Base-by-base conservation (phyloP, 805 yeast genomes). In the Suhomyces sp. region DNA sequence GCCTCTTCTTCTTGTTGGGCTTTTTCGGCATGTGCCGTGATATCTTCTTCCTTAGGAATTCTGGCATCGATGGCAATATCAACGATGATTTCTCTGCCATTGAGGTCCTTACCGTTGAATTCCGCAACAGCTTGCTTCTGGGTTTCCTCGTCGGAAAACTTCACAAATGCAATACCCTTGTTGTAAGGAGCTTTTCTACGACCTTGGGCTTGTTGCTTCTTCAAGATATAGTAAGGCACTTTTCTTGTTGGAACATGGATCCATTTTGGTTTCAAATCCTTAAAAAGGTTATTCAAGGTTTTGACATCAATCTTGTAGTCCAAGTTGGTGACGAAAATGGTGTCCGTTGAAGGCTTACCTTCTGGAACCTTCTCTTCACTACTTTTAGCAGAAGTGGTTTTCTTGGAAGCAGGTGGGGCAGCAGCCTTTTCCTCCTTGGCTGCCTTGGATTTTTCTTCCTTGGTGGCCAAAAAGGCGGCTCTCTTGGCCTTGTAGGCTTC, bases 91-190 rank as follows among this genome's bases (percentile, higher is more conserved):
- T 68, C 70, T 57, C 85, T 76, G 33, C 83, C 95, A 42, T 77
- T 76, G 47, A 83, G 63, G 34, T 70, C 73, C 51, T 70, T 71
- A 35, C 88, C 95, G 44, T 83, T 73, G 58, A 80, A 79, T 51
- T 77, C 76, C 23, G 70, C 77, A 41, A 86, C 76, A n/a, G 95
- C 96, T 54, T 69, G 65, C 51, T 73, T 62, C 51, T 87, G 95
- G 28, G 71, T 70, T 32, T 75, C 83, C 46, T 79, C 77, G 39
- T 71, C 63, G 32, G 76, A 68, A 46, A 81, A 78, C 44, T 74
- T 74, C 44, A 79, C 76, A 53, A 82, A 77, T 4, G 83, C 85
- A 56, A 76, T 77, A 27, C 88, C 88, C 52, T 75, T 76, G 50
- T 76, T 77, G 50, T 63, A 71, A 36, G 76, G 61, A 13, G 46